Evolutionary conservation across 768 basidiomycete species (phyloP), one percentile per base, ranked within the genome.

Genomic region (Macrocybe gigantea): DNA sequence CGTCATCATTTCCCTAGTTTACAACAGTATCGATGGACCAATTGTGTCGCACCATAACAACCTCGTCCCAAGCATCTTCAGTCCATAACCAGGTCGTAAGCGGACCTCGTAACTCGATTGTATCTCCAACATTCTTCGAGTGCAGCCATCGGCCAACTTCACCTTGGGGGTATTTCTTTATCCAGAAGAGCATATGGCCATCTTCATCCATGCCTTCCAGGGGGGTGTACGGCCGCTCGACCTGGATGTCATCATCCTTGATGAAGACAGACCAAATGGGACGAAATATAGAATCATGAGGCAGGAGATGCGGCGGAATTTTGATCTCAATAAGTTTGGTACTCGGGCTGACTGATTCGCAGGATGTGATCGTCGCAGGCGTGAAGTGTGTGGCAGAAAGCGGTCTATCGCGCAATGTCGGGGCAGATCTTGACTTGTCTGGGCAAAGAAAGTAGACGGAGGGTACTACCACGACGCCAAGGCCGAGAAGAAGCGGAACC

Each of bases 161-260:
- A 35, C 89, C 90, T 41, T 72, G 75, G 0, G 78, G 73, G 49
- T 92, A 91, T 49, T 72, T 79, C 66, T 91, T 93, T 7, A 93
- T 72, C 90, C 90, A 93, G 44, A 93, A 79, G 34, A 68, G 68
- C 71, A 93, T 83, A 40, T 70, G 68, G 0, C 88, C 88, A 8
- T 80, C 60, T 45, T 74, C 66, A 44, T 85, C 82, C 15, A 90
- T 67, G 14, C 89, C 84, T 51, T 81, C 72, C 41, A 93, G 66
- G 4, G 90, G 90, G 5, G 91, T 93, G 59, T 92, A 93, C 9
- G 88, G 82, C 46, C 90, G 67, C 58, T 93, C 90, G 32, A 92
- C 86, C 64, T 92, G 90, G 14, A 93, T 90, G 55, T 91, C 90
- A 53, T 85, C 83, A 60, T 93, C 88, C 60, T 92, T 93, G 60